These are phyloP conservation scores for Gaultheria prostrata DNA, from an alignment of 148 eudicot species.

Conservation along the genomic window DNA sequence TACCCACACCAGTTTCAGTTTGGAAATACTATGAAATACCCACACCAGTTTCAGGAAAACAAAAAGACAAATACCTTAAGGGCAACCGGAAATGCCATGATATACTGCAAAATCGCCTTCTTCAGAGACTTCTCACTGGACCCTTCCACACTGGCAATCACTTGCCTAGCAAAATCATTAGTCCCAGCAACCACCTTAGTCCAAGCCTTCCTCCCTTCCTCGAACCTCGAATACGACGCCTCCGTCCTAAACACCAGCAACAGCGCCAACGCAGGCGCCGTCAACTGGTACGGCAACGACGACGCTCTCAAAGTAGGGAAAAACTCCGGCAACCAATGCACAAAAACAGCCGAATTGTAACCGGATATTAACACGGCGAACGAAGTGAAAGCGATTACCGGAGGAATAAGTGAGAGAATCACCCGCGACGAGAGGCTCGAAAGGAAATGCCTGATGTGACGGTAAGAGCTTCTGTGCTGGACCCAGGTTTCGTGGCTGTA, in stretches of 20 bases:
- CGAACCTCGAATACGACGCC: conserved; percentile 92
- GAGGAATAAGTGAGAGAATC: conserved; percentile 79
- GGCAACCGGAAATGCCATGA: conserved; percentile 85
- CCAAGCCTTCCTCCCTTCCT: conserved; percentile 94
- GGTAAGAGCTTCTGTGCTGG: conserved; percentile 73
- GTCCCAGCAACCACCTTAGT: conserved; percentile 67
- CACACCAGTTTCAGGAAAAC: too few species aligned
- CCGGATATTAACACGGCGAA: conserved; percentile 64
- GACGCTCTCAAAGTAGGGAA: conserved; percentile 78
- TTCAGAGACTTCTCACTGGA: conserved; percentile 51
- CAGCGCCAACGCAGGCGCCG: conserved; percentile 92
- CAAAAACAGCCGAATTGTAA: conserved; percentile 65
- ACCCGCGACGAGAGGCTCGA: conserved; percentile 80
- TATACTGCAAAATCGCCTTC: conserved; percentile 81
- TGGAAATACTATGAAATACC: too few species aligned
- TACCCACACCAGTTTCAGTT: too few species aligned
- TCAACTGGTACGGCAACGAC: conserved; percentile 88
- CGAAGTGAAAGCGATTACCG: conserved; percentile 73
- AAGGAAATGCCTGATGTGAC: conserved; percentile 74
- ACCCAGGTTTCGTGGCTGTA: conserved; percentile 79
- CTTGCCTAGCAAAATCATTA: conserved; percentile 79
- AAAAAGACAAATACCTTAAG: conserved; percentile 64
- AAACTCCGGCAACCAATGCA: conserved; percentile 65
- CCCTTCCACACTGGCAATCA: conserved; percentile 60
- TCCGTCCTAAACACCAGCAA: conserved; percentile 91